These are phyloP conservation scores for Ceratocystis cacaofunesta DNA, from an alignment of 2,329 filamentous ascomycete species.

Conservation along the genomic window DNA sequence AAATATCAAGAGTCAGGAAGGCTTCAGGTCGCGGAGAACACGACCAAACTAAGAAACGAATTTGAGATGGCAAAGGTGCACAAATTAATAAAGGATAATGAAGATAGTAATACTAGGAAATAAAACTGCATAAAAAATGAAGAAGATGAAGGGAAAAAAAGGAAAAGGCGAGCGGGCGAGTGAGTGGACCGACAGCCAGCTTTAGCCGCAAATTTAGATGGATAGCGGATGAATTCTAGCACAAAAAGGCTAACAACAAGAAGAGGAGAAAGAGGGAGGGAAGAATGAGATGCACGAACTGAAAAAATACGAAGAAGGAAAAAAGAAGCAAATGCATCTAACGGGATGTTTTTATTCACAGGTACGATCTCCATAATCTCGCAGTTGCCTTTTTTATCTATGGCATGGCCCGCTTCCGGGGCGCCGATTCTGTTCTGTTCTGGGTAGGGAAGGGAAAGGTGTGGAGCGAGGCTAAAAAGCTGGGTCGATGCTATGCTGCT, in stretches of 20 bases:
- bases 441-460: too few relatives aligned
- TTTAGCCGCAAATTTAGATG: not conserved
- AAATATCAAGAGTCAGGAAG: not conserved
- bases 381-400: constrained; percentile 1
- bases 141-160: not conserved
- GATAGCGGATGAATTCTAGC: not conserved
- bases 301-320: not conserved
- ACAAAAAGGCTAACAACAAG: not conserved
- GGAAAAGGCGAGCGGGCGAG: not conserved
- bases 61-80: not conserved
- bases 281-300: not conserved
- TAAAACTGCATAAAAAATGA: not conserved
- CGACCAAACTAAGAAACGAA: not conserved
- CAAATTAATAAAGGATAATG: not conserved
- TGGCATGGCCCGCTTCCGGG: too few relatives aligned
- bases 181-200: not conserved
- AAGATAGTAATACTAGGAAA: not conserved
- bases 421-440: not conserved
- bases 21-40: not conserved
- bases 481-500: not conserved
- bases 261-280: not conserved
- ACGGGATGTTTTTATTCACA: constrained; percentile 3
- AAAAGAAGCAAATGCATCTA: constrained; percentile 1
- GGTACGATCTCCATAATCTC: constrained; percentile 6
- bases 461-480: too few relatives aligned